Conservation (phyloP, 805 yeast genomes). For the Candida tammaniensis region DNA sequence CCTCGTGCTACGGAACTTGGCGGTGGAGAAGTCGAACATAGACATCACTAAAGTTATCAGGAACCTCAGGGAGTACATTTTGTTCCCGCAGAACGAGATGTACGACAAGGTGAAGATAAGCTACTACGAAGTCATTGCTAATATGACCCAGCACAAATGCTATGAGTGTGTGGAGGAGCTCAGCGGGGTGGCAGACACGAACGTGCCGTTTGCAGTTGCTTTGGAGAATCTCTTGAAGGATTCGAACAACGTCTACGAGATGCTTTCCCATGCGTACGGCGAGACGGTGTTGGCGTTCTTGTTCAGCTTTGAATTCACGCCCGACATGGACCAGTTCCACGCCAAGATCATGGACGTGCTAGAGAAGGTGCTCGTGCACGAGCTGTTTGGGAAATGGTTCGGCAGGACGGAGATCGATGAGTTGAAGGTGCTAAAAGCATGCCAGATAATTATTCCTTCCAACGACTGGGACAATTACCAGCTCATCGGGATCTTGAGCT, state of each 20-base stretch:
- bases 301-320: conserved; percentile 5
- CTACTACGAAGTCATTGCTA: conserved; percentile 25
- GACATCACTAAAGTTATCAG: conserved; percentile 4
- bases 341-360: not conserved
- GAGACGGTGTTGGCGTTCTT: conserved; percentile 6
- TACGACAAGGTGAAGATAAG: conserved; percentile 15
- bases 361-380: conserved; percentile 8
- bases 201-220: conserved; percentile 19
- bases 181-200: conserved; percentile 25
- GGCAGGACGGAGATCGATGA: conserved; percentile 16
- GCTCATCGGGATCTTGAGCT: conserved; percentile 36
- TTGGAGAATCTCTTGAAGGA: conserved; percentile 8
- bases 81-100: conserved; percentile 5
- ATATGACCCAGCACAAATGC: conserved; percentile 14
- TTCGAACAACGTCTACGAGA: conserved; percentile 13
- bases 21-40: conserved; percentile 21
- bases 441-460: conserved; percentile 37
- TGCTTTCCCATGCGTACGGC: conserved; percentile 11
- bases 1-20: conserved; percentile 48
- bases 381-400: conserved; percentile 15
- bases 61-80: conserved; percentile 1
- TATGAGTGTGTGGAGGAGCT: conserved; percentile 21
- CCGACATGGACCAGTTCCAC: conserved; percentile 2
- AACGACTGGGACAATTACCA: conserved; percentile 41
- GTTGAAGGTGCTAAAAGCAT: conserved; percentile 25